Evolutionary conservation across 2,329 filamentous ascomycete species (phyloP), one percentile per base, ranked within the genome.

Genomic region (Venturia nashicola): DNA sequence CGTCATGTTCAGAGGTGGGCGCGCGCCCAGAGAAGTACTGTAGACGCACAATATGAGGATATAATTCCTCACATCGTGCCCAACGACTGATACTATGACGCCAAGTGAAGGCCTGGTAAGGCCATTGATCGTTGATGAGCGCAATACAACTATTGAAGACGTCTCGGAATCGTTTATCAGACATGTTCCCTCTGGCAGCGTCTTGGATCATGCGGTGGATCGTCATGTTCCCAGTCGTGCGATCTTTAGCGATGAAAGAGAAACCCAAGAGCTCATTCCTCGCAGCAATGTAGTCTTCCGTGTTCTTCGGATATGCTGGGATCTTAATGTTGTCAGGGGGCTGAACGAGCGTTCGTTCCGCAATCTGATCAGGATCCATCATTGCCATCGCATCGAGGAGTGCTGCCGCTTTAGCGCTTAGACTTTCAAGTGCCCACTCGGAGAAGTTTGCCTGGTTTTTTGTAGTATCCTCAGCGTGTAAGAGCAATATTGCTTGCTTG

Each of bases 351-450:
- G 67, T 59, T 2, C 61, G 9, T 44, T 67, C 66, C 18, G 65
- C 44, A 20, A 68, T 67, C 14, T 55, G n/a, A 55, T 68, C 66
- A 1, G 67, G 65, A 64, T 68, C 66, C 9, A 68, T 34, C 40
- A 68, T 61, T 1, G 67, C 65, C 2, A 68, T 59, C 3, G 65
- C 62, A n/a, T 68, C 61, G 14, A 67, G 62, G 1, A 68, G 61
- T 4, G 63, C 61, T 3, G 36, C 43, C 11, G 65, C 65, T 14
- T 66, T 42, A 9, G 43, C n/a, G 44, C n/a, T 39, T 5, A 68
- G 42, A 39, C 40, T 63, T 8, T 67, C 66, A 32, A 67, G 20
- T 0, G 65, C 65, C 62, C 62, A 66, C 12, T 36, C 61, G 23
- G 61, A 48, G 43, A 48, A 62, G 44, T 44, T 12, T 2, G 40